phyloP scores from a whole-genome alignment of 169 alveolate species.

The Amoebophrya sp. region DNA sequence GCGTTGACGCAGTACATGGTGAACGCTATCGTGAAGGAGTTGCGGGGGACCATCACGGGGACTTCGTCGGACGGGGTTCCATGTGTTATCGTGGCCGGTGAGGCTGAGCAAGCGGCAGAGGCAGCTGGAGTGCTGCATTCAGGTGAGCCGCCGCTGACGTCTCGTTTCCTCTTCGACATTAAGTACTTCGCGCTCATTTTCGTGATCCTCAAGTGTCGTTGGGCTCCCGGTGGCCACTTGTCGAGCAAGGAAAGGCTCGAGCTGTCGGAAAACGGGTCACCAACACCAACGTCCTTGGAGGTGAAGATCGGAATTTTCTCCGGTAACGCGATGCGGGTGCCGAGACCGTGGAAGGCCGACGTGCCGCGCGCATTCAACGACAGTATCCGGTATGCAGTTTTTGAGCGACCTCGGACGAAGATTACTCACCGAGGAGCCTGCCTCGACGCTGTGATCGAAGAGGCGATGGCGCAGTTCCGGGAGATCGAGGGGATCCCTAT shows the following conservation, averaged over 20 bases:
- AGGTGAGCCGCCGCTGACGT: neutral
- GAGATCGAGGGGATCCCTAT: neutral
- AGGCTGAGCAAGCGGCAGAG: neutral
- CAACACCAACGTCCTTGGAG: neutral
- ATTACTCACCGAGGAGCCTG: neutral
- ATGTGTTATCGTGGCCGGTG: neutral
- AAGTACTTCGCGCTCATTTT: neutral
- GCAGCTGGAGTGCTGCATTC: neutral
- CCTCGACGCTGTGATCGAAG: neutral
- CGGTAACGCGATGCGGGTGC: neutral
- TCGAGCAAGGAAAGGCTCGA: neutral
- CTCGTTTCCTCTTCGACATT: neutral
- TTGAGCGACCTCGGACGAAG: neutral
- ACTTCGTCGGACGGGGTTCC: neutral
- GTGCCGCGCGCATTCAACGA: neutral
- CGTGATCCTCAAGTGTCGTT: neutral
- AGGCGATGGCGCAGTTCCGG: neutral
- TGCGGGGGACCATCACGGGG: neutral
- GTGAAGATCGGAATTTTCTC: neutral
- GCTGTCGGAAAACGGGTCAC: neutral
- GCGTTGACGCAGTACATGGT: neutral
- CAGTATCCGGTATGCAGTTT: neutral
- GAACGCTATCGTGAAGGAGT: neutral
- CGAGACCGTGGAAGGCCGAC: neutral
- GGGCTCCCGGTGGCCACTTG: neutral